Evolutionary conservation across 2,329 filamentous ascomycete species (phyloP).

Genomic region (Monilinia laxa): DNA sequence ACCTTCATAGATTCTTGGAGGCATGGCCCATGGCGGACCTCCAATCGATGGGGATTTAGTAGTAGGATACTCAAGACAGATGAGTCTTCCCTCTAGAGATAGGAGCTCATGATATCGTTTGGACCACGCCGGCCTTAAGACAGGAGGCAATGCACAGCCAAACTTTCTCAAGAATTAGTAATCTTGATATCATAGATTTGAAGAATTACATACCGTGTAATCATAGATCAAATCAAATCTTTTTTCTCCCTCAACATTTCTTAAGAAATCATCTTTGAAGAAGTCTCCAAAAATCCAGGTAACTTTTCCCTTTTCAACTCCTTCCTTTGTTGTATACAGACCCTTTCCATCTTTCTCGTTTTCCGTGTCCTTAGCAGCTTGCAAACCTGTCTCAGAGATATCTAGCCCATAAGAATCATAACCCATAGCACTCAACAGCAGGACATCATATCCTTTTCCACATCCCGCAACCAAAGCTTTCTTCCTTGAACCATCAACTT

Average conservation of each 20-base stretch:
- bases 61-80: constrained; percentile 76
- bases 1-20: constrained; percentile 67
- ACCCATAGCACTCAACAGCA: constrained; percentile 70
- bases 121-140: constrained; percentile 54
- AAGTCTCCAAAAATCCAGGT: constrained; percentile 65
- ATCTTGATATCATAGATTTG: neutral
- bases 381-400: constrained; percentile 29
- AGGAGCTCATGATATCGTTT: constrained; percentile 53
- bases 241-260: constrained; percentile 42
- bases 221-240: constrained; percentile 67
- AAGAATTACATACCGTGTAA: constrained; percentile 53
- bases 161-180: constrained; percentile 48
- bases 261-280: constrained; percentile 59
- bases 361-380: constrained; percentile 26
- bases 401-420: constrained; percentile 79
- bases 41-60: constrained; percentile 62
- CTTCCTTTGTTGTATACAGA: constrained; percentile 46
- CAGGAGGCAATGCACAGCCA: constrained; percentile 59
- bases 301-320: constrained; percentile 50
- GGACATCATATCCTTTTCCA: constrained; percentile 77
- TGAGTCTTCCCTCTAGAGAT: constrained; percentile 49
- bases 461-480: constrained; percentile 78
- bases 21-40: constrained; percentile 73
- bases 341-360: constrained; percentile 41
- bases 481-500: constrained; percentile 37